A percentile compares a stretch with the other conserved stretches of the same genome.
Evolutionary conservation across 441 rosid genomes (phyloP).

Genomic region (Arabidopsis hybrid): DNA sequence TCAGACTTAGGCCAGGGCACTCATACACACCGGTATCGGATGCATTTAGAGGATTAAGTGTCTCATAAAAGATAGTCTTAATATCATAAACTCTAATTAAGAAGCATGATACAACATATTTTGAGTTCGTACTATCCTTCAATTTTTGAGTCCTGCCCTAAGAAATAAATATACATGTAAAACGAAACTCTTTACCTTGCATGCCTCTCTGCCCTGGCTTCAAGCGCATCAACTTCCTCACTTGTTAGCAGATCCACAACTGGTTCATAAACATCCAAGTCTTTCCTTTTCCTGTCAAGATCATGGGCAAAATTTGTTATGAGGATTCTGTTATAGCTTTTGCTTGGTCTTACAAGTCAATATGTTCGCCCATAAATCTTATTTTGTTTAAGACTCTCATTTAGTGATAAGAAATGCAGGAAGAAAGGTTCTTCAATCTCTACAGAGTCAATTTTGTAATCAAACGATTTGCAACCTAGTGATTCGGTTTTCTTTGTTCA

Average conservation of each 20-base stretch:
- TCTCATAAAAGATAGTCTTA: not conserved
- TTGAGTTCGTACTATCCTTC: constrained; percentile 12
- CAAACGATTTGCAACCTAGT: constrained; percentile 13
- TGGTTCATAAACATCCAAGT: constrained; percentile 86
- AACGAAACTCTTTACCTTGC: constrained; percentile 45
- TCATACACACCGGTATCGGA: not conserved
- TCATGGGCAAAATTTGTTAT: constrained; percentile 1
- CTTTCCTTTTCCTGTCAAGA: constrained; percentile 83
- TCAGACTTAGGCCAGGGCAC: not conserved
- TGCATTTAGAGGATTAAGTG: constrained; percentile 18
- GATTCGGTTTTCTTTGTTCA: not conserved
- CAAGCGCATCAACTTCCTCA: constrained; percentile 86
- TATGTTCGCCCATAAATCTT: not conserved
- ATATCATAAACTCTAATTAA: constrained; percentile 21
- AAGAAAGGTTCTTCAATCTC: not conserved
- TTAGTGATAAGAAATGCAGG: constrained; percentile 1
- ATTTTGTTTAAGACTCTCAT: not conserved
- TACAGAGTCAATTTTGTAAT: not conserved
- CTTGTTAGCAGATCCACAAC: constrained; percentile 75
- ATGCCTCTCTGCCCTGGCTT: constrained; percentile 78
- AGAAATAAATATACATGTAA: constrained; percentile 14
- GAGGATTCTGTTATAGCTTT: constrained; percentile 8
- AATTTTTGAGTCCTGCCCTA: not conserved
- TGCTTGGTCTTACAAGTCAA: not conserved
- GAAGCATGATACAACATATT: constrained; percentile 27